Conservation (phyloP, 305 asterid species). For the Fraxinus latifolia region DNA sequence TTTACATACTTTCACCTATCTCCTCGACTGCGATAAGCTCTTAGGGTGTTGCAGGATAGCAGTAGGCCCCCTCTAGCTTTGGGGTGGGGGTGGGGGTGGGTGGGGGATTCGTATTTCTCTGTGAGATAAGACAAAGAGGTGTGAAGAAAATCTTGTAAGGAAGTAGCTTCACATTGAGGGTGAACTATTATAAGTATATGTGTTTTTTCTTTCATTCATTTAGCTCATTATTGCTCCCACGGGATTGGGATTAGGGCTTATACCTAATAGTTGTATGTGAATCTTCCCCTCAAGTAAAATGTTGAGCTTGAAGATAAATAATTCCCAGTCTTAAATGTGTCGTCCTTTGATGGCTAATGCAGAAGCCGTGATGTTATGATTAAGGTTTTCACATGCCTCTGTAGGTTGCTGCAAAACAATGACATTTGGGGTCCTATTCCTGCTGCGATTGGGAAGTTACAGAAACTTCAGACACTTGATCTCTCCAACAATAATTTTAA, state of each 20-base stretch:
- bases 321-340: neutral
- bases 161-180: neutral
- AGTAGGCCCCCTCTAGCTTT: neutral
- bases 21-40: neutral
- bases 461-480: constrained; percentile 81
- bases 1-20: neutral
- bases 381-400: constrained; percentile 14
- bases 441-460: constrained; percentile 58
- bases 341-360: neutral
- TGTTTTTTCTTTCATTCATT: neutral
- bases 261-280: neutral
- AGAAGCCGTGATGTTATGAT: neutral
- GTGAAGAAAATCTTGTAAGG: neutral
- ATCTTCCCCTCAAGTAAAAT: neutral
- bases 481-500: constrained; percentile 71
- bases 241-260: neutral
- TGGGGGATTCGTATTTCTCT: neutral
- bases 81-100: neutral
- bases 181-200: neutral
- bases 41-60: neutral
- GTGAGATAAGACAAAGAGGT: neutral
- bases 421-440: constrained; percentile 80
- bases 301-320: neutral
- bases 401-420: constrained; percentile 91
- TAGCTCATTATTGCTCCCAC: neutral